phyloP scores from a whole-genome alignment of 2,329 filamentous ascomycete genomes.

The Penicillium sp. region DNA sequence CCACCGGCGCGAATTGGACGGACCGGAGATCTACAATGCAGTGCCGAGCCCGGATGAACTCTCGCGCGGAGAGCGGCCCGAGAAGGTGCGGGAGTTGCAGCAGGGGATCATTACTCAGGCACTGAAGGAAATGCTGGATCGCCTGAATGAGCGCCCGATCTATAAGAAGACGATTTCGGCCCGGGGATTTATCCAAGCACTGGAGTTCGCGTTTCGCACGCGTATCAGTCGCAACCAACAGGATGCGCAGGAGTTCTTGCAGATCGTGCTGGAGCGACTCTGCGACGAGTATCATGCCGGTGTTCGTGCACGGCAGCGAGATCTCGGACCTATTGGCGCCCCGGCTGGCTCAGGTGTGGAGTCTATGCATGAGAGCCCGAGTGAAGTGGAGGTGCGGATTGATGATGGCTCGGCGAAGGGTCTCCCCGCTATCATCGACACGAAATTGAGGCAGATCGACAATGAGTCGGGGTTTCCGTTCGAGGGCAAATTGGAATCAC shows the following conservation, averaged over 20 bases:
- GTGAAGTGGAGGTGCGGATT: constrained; percentile 32
- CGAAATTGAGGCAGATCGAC: constrained; percentile 35
- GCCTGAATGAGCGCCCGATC: constrained; percentile 86
- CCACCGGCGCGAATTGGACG: constrained; percentile 75
- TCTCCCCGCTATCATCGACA: constrained; percentile 34
- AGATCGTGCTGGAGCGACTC: constrained; percentile 84
- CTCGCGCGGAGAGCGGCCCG: constrained; percentile 37
- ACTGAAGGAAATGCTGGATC: constrained; percentile 86
- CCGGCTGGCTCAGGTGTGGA: constrained; percentile 16
- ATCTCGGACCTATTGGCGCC: constrained; percentile 21
- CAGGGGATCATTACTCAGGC: constrained; percentile 76
- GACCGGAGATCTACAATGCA: constrained; percentile 65
- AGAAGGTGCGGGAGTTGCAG: constrained; percentile 59
- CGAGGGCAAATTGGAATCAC: constrained; percentile 87
- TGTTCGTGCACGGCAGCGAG: constrained; percentile 58
- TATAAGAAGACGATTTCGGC: constrained; percentile 91
- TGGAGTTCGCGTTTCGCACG: constrained; percentile 82
- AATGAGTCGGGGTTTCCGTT: constrained; percentile 67
- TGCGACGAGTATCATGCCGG: constrained; percentile 93
- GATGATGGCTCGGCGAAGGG: constrained; percentile 34
- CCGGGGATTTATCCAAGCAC: constrained; percentile 69
- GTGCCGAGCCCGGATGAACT: constrained; percentile 46
- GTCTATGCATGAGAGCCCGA: constrained; percentile 19
- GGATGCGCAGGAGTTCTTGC: constrained; percentile 94
- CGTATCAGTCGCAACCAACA: constrained; percentile 92